Evolutionary conservation across 1,284 basidiomycete genomes (phyloP).

Genomic region (Ustanciosporium gigantosporum): DNA sequence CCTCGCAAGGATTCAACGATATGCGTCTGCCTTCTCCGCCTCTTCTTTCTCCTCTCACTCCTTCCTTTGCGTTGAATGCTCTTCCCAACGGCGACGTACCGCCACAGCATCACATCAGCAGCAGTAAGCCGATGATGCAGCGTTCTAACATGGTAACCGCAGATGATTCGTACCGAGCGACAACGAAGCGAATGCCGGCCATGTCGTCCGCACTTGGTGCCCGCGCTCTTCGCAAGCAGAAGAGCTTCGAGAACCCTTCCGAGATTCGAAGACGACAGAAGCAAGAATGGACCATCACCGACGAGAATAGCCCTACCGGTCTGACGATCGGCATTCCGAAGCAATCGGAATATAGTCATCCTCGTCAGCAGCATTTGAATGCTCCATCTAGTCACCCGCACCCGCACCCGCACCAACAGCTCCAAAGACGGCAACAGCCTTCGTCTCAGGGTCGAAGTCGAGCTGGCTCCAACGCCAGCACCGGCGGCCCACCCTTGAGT

Average conservation of each 20-base stretch:
- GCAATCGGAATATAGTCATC: neutral
- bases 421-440: no score
- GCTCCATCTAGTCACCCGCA: no score
- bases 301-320: neutral
- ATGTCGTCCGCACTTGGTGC: no score
- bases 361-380: neutral
- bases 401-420: no score
- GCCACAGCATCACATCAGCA: no score
- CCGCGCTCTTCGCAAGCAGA: conserved; percentile 34
- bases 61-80: conserved; percentile 14
- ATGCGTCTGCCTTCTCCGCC: conserved; percentile 30
- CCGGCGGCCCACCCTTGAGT: no score
- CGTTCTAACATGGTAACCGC: neutral
- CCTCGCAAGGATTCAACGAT: neutral
- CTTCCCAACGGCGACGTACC: no score
- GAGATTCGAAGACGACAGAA: conserved; percentile 36
- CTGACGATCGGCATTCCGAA: conserved; percentile 29
- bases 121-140: no score
- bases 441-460: no score
- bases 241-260: conserved; percentile 35
- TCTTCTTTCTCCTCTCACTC: conserved; percentile 25
- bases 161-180: no score
- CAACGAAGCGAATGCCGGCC: neutral
- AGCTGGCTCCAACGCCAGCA: no score
- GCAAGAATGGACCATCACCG: conserved; percentile 16